A percentile compares a stretch with the other conserved stretches of the same genome.
Conservation (phyloP, 1,284 basidiomycete species). For the Rhodotorula sp. region DNA sequence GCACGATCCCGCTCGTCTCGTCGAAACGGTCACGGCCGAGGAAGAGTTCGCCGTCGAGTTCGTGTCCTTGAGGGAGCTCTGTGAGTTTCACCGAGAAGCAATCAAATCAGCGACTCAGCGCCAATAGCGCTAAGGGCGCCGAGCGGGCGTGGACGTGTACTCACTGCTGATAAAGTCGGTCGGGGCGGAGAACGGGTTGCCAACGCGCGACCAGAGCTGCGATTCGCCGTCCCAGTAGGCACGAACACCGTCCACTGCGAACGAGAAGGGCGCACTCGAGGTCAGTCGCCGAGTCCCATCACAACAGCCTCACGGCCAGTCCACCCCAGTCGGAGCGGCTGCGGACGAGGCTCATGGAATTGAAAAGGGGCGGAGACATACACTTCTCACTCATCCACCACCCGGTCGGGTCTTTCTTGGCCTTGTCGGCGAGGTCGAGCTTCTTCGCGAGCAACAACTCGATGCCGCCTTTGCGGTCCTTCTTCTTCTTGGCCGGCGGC, state of each 20-base stretch:
- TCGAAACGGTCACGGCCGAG: conserved; percentile 61
- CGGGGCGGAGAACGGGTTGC: conserved; percentile 61
- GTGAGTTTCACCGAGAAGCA: not conserved
- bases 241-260: conserved; percentile 50
- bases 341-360: not conserved
- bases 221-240: conserved; percentile 61
- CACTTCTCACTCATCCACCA: conserved; percentile 69
- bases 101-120: not conserved
- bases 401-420: conserved; percentile 58
- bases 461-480: conserved; percentile 23
- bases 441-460: conserved; percentile 60
- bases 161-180: conserved; percentile 62
- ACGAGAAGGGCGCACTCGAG: not conserved
- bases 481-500: conserved; percentile 24
- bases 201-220: conserved; percentile 59
- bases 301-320: no score
- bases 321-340: not conserved
- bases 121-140: not conserved
- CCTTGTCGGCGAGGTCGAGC: conserved; percentile 61
- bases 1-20: conserved; percentile 61
- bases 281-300: not conserved
- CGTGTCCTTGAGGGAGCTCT: conserved; percentile 62
- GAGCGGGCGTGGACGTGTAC: conserved; percentile 39
- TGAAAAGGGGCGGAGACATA: conserved; percentile 55
- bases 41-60: conserved; percentile 57